phyloP scores from a whole-genome alignment of 345 rosid species.

The Dipteronia dyeriana region DNA sequence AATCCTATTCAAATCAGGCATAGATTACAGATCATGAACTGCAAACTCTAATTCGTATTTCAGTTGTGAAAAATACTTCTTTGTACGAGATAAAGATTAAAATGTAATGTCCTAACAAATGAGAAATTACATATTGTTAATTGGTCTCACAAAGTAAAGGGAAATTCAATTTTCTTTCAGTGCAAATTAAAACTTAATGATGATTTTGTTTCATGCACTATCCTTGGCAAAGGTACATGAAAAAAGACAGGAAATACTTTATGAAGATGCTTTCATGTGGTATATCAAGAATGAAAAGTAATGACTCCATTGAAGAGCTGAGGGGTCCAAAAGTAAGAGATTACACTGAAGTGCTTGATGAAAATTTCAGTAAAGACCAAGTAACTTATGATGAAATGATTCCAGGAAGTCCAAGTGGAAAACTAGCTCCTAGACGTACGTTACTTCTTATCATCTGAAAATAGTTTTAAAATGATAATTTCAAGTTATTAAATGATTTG shows the following conservation, averaged over 20 bases:
- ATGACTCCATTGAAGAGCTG: conserved; percentile 41
- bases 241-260: conserved; percentile 49
- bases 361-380: conserved; percentile 11
- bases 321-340: conserved; percentile 33
- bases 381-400: conserved; percentile 63
- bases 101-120: too few relatives aligned
- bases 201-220: not conserved
- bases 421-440: conserved; percentile 32
- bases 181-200: too few relatives aligned
- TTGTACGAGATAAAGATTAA: not conserved
- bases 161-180: not conserved
- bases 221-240: conserved; percentile 48
- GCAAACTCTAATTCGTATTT: too few relatives aligned
- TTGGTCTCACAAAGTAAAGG: not conserved
- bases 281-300: conserved; percentile 46
- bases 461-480: too few relatives aligned
- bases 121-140: too few relatives aligned
- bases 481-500: too few relatives aligned
- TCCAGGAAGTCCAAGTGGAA: conserved; percentile 33
- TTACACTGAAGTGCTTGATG: not conserved
- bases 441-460: not conserved
- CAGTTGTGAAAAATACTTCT: not conserved
- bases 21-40: too few relatives aligned
- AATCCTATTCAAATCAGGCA: too few relatives aligned
- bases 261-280: conserved; percentile 54